These are phyloP conservation scores for Colletotrichum melonis DNA, from an alignment of 2,329 filamentous ascomycete species.

Conservation along the genomic window DNA sequence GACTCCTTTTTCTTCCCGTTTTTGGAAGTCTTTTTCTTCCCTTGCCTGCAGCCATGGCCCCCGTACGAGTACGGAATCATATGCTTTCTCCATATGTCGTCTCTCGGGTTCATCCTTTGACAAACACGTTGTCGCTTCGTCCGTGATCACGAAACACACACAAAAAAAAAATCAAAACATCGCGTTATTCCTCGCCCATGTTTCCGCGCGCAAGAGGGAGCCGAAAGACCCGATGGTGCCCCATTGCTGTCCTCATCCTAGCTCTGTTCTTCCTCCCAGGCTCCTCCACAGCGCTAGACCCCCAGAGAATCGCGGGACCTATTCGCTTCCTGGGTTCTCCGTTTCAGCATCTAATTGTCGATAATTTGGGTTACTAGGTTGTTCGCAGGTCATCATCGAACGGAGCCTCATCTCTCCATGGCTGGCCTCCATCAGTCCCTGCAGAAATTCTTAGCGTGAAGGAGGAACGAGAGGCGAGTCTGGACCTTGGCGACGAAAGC, in stretches of 20 bases:
- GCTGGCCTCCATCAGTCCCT: neutral
- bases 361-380: neutral
- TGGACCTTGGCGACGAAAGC: neutral
- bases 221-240: neutral
- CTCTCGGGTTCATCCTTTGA: neutral
- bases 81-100: neutral
- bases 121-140: neutral
- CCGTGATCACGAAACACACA: neutral
- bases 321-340: neutral
- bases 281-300: conserved; percentile 22
- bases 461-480: neutral
- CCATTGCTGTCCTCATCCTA: neutral
- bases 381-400: neutral
- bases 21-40: neutral
- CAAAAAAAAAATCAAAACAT: neutral
- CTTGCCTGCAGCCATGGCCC: neutral
- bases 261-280: neutral
- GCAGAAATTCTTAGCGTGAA: neutral
- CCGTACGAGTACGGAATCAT: neutral
- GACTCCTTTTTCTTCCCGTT: neutral
- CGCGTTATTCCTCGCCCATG: neutral
- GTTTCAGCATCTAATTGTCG: neutral
- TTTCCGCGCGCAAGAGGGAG: neutral
- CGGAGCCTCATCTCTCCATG: neutral
- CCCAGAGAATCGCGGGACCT: neutral